Conservation (phyloP, 2,329 filamentous ascomycete genomes). For the Stagonosporopsis rhizophila region DNA sequence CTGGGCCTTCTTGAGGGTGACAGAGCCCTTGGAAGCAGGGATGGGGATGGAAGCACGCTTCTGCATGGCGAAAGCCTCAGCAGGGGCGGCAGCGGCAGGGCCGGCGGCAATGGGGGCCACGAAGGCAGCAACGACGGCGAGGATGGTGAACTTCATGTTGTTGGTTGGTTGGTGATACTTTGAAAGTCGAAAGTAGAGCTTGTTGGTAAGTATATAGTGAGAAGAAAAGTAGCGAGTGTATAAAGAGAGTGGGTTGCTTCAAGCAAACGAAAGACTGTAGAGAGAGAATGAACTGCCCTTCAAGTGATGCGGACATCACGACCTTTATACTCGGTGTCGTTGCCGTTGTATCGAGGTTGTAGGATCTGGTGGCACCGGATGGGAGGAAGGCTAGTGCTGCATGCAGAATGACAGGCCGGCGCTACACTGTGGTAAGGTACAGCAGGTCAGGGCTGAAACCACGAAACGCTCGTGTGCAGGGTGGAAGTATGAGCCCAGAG, state of each 20-base stretch:
- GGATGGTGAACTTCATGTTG: conserved; percentile 46
- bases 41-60: conserved; percentile 43
- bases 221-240: conserved; percentile 27
- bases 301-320: conserved; percentile 1
- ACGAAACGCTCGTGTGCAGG: background rate
- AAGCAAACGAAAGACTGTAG: conserved; percentile 34
- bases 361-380: conserved; percentile 3
- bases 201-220: conserved; percentile 28
- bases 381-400: conserved; percentile 10
- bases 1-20: conserved; percentile 37
- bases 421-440: conserved; percentile 11
- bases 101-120: conserved; percentile 38
- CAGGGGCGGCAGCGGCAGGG: conserved; percentile 33
- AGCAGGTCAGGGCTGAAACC: conserved; percentile 17
- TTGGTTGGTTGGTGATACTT: conserved; percentile 24
- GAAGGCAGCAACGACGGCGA: conserved; percentile 38
- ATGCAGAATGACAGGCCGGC: conserved; percentile 16
- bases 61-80: conserved; percentile 34
- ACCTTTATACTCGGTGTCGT: conserved; percentile 10
- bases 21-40: conserved; percentile 42
- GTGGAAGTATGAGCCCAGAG: background rate
- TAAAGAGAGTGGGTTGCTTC: conserved; percentile 32
- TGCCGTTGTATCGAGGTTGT: background rate
- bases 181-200: conserved; percentile 21
- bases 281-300: conserved; percentile 18